phyloP scores from a whole-genome alignment of 208 protist species.

The Phytomonas sp. region DNA sequence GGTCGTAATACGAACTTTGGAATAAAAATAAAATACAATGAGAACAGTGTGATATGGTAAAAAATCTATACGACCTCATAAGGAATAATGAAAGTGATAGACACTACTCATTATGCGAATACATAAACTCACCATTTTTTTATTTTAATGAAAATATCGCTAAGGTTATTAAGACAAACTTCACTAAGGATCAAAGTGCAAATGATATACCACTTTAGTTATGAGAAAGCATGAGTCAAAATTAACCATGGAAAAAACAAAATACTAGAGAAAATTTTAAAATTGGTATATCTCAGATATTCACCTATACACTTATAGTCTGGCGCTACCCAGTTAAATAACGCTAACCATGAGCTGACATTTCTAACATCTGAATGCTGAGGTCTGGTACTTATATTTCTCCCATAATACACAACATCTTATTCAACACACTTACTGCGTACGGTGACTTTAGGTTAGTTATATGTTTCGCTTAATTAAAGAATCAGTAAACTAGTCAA shows the following conservation, averaged over 20 bases:
- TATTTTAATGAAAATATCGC: slow-evolving; percentile 10
- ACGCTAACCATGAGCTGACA: slow-evolving; percentile 12
- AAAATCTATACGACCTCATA: not conserved
- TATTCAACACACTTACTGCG: not conserved
- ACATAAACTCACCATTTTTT: slow-evolving; percentile 8
- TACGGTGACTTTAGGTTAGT: no score
- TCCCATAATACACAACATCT: slow-evolving; percentile 1
- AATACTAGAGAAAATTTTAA: slow-evolving; percentile 6
- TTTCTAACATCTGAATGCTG: slow-evolving; percentile 1
- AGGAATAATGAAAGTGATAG: not conserved
- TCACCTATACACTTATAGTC: not conserved
- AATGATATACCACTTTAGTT: slow-evolving; percentile 3
- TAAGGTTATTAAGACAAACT: slow-evolving; percentile 4
- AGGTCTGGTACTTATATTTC: not conserved
- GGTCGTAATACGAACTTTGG: not conserved
- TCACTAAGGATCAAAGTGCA: slow-evolving; percentile 11
- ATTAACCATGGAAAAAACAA: slow-evolving; percentile 6
- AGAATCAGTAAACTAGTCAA: not conserved
- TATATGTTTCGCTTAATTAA: slow-evolving; percentile 5
- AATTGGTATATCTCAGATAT: not conserved
- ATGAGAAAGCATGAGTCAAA: slow-evolving; percentile 3
- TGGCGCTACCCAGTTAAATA: not conserved
- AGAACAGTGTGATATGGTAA: not conserved
- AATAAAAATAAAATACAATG: slow-evolving; percentile 11
- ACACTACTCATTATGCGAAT: not conserved